Evolutionary conservation across 805 yeast genomes (phyloP), one percentile per base, ranked within the genome.

Genomic region (Ogataea trehaloabstinens): DNA sequence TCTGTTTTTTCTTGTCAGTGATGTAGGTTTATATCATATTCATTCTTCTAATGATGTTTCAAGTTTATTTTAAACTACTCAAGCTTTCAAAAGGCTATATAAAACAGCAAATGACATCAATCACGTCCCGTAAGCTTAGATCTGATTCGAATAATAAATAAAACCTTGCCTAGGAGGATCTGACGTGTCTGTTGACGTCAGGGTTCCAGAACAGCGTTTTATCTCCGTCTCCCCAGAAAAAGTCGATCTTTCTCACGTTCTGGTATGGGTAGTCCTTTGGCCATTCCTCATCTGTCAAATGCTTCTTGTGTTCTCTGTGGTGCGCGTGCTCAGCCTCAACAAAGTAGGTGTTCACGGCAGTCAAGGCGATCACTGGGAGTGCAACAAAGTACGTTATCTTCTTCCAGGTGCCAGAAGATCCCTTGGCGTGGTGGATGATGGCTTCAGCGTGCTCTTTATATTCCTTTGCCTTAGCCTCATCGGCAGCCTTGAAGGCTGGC

Each of bases 221-320:
- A 76, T 90, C 96, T 64, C 99, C 98, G 63, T 93, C 91, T 63
- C 99, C 99, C 98, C 98, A 93, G 83, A 89, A 91, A 78, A 78
- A 91, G 63, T 85, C 82, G 66, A 80, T 82, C 62, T 66, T 63
- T 80, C 98, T 87, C 56, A 89, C 66, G 77, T 93, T 93, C 76
- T 84, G 90, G 80, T 79, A 93, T 56, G 82, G 90, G 73, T 86
- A 86, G 68, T 85, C 93, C 46, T 66, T 70, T 60, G 97, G 97
- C 89, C 95, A 86, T 63, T 90, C 95, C 55, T 83, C 91, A 64
- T 90, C 97, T 24, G 88, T 65, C 42, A 87, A 70, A 58, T 81
- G 82, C 52, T 64, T 70, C 57, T 79, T 70, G 67, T 85, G 93
- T 63, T 74, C 76, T 73, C 93, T 80, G 76, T 93, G 99, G 58